Evolutionary conservation across 2,329 filamentous ascomycete species (phyloP), one percentile per base, ranked within the genome.

Genomic region (Diaporthe helianthi): DNA sequence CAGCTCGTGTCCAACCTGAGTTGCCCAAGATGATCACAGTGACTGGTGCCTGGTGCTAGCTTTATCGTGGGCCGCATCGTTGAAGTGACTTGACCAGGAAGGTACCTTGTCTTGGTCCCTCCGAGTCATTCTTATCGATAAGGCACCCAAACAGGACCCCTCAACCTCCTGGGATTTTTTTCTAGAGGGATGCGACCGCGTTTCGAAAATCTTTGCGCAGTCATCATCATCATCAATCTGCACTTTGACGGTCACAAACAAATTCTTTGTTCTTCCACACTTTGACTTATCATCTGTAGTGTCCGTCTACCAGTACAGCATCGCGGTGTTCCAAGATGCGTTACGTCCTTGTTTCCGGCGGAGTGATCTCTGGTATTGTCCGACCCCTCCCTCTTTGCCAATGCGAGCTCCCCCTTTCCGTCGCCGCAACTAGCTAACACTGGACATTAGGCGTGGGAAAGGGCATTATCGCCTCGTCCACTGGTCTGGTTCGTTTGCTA

Each of bases 331-430:
- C 69, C 71, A 72, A 71, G 66, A 72, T 72, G 71, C 68, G 69
- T 66, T 71, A 71, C 53, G 71, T 72, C 66, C 71, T 72, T 13
- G 71, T 72, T 22, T 71, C 68, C 49, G 71, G 71, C 60, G 71
- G 71, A 66, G 71, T 72, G 36, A 72, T 72, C 66, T 71, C 69
- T 49, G 70, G 70, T 71, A 71, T 55, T 26, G 63, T 61, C 63
- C 41, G 24, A 51, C 52, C 55, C 49, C 36, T 67, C 46, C 60
- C 53, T 38, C 52, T 53, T 58, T 47, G 47, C 29, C 61, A 44
- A 8, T 24, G 55, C 60, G 46, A 31, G 38, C 5, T 54, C 36
- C 52, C 26, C 24, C 2, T 36, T n/a, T 38, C 15, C 22, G 26
- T 33, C 2, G 38, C 44, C 24, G 29, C 29, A 29, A 13, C 15